phyloP scores from a whole-genome alignment of 345 rosid genomes.

The Syzygium aromaticum region DNA sequence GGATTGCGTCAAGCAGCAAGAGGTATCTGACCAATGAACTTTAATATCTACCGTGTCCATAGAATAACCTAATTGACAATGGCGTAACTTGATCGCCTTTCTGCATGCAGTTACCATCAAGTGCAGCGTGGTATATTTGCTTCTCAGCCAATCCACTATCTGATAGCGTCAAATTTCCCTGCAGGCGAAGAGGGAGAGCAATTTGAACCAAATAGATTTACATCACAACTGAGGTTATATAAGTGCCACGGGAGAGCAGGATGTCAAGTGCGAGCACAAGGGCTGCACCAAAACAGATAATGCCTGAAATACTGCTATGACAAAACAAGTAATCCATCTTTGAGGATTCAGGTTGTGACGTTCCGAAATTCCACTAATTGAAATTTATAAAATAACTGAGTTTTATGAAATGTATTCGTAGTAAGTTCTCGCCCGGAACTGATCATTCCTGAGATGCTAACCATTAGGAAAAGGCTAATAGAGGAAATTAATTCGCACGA shows the following conservation, averaged over 20 bases:
- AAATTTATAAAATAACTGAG: too few relatives aligned
- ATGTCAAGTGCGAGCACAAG: background rate
- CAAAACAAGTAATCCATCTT: background rate
- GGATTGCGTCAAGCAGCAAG: too few relatives aligned
- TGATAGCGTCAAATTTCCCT: conserved; percentile 69
- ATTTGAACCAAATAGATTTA: background rate
- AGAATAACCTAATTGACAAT: background rate
- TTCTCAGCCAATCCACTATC: conserved; percentile 88
- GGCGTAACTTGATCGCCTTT: conserved; percentile 32
- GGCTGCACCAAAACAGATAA: background rate
- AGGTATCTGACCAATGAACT: background rate
- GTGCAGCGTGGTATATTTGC: conserved; percentile 83
- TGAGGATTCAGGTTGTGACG: background rate
- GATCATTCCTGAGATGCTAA: too few relatives aligned
- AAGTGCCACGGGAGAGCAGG: background rate
- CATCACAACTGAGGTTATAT: background rate
- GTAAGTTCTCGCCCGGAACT: too few relatives aligned
- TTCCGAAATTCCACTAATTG: too few relatives aligned
- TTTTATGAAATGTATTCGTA: too few relatives aligned
- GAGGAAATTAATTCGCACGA: too few relatives aligned
- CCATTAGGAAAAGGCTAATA: too few relatives aligned
- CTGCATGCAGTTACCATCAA: conserved; percentile 83
- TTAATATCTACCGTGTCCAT: background rate
- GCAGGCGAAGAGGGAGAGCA: conserved; percentile 15
- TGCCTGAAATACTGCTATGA: background rate